phyloP scores from a whole-genome alignment of 345 rosid genomes.

The Lepidium sativum region DNA sequence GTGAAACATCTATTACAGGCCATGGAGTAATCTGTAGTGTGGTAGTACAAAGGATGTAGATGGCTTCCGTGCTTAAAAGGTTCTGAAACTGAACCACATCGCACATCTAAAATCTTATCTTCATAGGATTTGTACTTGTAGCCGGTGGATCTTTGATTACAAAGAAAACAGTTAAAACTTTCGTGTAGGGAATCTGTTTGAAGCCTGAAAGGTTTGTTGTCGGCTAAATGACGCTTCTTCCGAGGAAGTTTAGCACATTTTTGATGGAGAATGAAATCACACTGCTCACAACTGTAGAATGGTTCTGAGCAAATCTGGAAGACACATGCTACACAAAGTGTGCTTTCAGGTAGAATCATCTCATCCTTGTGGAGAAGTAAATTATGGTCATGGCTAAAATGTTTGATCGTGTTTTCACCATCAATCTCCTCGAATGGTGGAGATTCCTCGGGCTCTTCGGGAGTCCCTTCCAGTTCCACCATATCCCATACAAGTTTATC shows the following conservation, averaged over 20 bases:
- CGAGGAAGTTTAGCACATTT: neutral
- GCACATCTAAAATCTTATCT: neutral
- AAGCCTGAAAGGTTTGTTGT: neutral
- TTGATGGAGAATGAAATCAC: neutral
- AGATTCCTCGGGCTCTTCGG: neutral
- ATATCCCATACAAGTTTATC: neutral
- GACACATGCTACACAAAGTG: neutral
- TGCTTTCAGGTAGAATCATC: neutral
- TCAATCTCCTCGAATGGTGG: slow-evolving; percentile 1
- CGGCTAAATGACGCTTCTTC: no score
- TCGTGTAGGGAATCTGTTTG: neutral
- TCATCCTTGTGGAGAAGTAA: neutral
- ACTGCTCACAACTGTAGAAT: neutral
- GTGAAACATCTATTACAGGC: no score
- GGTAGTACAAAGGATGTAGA: slow-evolving; percentile 6
- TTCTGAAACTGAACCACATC: neutral
- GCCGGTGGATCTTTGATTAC: neutral
- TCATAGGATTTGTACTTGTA: neutral
- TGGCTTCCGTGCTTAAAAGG: neutral
- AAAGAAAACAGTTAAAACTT: neutral
- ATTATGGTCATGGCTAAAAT: slow-evolving; percentile 12
- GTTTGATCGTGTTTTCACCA: slow-evolving; percentile 6
- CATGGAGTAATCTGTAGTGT: neutral
- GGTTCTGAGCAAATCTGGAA: neutral
- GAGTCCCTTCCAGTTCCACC: neutral